Evolutionary conservation across 2,329 filamentous ascomycete species (phyloP).

Genomic region (Fusarium musae): DNA sequence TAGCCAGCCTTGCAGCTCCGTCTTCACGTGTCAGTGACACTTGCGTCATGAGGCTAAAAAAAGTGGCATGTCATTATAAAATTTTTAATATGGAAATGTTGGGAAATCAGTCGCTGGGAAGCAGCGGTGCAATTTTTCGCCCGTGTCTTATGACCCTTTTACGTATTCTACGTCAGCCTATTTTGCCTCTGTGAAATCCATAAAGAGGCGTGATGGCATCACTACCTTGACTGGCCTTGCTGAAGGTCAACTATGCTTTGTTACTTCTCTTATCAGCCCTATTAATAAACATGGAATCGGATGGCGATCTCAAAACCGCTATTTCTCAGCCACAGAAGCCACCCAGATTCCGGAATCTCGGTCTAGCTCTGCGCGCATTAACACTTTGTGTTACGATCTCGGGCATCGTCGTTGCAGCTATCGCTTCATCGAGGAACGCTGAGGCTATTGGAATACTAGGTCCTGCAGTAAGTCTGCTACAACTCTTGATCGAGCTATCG

Average conservation of each 20-base stretch:
- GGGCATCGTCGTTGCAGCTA: not conserved
- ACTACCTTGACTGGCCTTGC: fast-evolving
- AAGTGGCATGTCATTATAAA: not conserved
- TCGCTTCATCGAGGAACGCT: not conserved
- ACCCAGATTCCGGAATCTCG: not conserved
- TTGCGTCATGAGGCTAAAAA: not conserved
- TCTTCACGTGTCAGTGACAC: not conserved
- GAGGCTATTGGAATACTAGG: not conserved
- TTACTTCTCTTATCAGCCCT: not conserved
- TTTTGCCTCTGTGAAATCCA: not conserved
- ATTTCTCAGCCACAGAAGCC: not conserved
- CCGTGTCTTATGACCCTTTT: not conserved
- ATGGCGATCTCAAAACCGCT: not conserved
- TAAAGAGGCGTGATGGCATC: not conserved
- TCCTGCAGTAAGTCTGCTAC: not conserved
- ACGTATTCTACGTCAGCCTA: not conserved
- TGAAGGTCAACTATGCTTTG: not conserved
- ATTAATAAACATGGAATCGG: not conserved
- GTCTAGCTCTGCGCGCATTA: not conserved
- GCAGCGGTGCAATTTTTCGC: not conserved
- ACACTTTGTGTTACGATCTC: not conserved
- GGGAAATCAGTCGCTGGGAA: not conserved
- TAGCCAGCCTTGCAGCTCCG: not conserved
- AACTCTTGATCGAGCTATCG: fast-evolving
- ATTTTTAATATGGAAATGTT: not conserved